These are phyloP conservation scores for Dioscorea cayenensis DNA, from an alignment of 116 monocot species.

Conservation along the genomic window DNA sequence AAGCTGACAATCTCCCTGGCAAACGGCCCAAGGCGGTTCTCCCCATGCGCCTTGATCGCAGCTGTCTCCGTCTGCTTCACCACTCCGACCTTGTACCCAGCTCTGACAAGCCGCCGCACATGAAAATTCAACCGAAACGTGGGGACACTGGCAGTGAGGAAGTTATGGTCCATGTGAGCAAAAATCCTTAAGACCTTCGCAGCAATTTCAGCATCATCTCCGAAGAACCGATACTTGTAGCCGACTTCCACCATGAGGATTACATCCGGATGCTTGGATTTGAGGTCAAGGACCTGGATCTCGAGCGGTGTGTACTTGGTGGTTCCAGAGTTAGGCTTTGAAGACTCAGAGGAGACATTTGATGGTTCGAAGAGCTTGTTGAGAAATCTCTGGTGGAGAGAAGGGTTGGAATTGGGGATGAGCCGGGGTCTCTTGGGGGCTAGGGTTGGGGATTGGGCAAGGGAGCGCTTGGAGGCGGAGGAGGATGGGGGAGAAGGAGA, in stretches of 20 bases:
- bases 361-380: slow-evolving; percentile 43
- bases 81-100: slow-evolving; percentile 91
- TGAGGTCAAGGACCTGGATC: slow-evolving; percentile 84
- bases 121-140: slow-evolving; percentile 75
- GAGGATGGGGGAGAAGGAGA: slow-evolving; percentile 65
- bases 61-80: slow-evolving; percentile 98
- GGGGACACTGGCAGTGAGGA: slow-evolving; percentile 89
- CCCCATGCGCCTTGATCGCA: slow-evolving; percentile 76
- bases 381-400: slow-evolving; percentile 45
- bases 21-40: slow-evolving; percentile 66
- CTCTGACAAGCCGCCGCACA: slow-evolving; percentile 66
- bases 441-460: slow-evolving; percentile 15
- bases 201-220: slow-evolving; percentile 70
- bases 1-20: slow-evolving; percentile 53
- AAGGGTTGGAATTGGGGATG: slow-evolving; percentile 5
- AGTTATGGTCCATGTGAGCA: slow-evolving; percentile 68
- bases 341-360: neutral
- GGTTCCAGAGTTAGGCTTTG: slow-evolving; percentile 6
- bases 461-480: slow-evolving; percentile 40
- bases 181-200: slow-evolving; percentile 70
- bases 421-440: slow-evolving; percentile 34
- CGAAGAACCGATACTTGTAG: slow-evolving; percentile 89
- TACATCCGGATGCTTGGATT: slow-evolving; percentile 65
- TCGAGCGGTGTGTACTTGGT: slow-evolving; percentile 80
- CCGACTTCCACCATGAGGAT: slow-evolving; percentile 94